A percentile compares a stretch with the other conserved stretches of the same genome.
These are phyloP conservation scores for Papiliotrema terrestris DNA, from an alignment of 1,284 basidiomycete genomes.

Conservation along the genomic window DNA sequence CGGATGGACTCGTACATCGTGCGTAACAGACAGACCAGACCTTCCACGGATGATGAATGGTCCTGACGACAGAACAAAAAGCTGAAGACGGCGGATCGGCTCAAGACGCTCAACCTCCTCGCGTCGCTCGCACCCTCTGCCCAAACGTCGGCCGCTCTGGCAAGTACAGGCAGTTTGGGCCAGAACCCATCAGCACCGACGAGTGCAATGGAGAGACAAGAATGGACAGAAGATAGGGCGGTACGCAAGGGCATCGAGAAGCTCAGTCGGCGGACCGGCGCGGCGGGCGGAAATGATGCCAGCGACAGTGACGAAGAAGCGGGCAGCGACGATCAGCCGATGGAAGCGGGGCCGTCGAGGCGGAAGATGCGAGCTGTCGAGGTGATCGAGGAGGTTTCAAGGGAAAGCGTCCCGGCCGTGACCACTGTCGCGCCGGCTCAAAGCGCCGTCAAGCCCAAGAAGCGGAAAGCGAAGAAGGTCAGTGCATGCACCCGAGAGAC, in stretches of 20 bases:
- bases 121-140: conserved; percentile 31
- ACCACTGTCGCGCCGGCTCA: conserved; percentile 13
- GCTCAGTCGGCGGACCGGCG: conserved; percentile 53
- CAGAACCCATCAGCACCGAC: conserved; percentile 44
- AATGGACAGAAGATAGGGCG: conserved; percentile 70
- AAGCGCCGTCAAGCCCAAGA: conserved; percentile 3
- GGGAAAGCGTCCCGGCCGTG: conserved; percentile 31
- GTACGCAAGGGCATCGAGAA: conserved; percentile 65
- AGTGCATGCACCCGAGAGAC: conserved; percentile 6
- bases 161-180: conserved; percentile 35
- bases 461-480: conserved; percentile 27
- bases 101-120: conserved; percentile 40
- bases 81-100: conserved; percentile 43
- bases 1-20: conserved; percentile 49
- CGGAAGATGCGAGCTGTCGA: conserved; percentile 62
- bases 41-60: no score
- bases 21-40: no score
- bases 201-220: conserved; percentile 57
- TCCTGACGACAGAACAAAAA: conserved; percentile 39
- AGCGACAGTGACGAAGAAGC: conserved; percentile 47
- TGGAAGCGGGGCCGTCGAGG: conserved; percentile 50
- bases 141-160: conserved; percentile 26
- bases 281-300: conserved; percentile 61
- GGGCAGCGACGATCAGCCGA: conserved; percentile 49
- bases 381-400: conserved; percentile 54